These are phyloP conservation scores for Rhizopus sp. DNA, from an alignment of 371 early-diverging fungal genomes.

Conservation along the genomic window DNA sequence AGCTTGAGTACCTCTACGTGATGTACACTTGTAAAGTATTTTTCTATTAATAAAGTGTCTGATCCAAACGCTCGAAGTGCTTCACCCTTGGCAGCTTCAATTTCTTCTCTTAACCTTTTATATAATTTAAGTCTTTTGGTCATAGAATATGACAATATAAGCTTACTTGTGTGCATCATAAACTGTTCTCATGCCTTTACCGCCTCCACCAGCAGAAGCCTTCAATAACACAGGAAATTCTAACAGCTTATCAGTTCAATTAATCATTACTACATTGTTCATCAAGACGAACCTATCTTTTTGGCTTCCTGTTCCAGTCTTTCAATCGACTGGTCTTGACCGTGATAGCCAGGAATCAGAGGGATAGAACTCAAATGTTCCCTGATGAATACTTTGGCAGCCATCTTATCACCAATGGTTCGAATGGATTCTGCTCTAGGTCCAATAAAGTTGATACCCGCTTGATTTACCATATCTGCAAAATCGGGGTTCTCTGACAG, in stretches of 20 bases:
- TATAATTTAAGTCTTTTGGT: slow-evolving; percentile 24
- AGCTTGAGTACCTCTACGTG: slow-evolving; percentile 77
- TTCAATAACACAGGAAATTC: slow-evolving; percentile 89
- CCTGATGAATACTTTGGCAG: slow-evolving; percentile 67
- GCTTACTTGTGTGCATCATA: slow-evolving; percentile 44
- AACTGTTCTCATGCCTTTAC: slow-evolving; percentile 87
- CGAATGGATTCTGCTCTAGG: slow-evolving; percentile 80
- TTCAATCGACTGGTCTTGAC: slow-evolving; percentile 66
- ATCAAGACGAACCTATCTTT: slow-evolving; percentile 40
- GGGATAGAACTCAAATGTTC: slow-evolving; percentile 71
- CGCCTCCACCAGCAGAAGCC: slow-evolving; percentile 92
- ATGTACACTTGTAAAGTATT: slow-evolving; percentile 88
- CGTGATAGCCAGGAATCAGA: slow-evolving; percentile 92
- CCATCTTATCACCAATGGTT: slow-evolving; percentile 94
- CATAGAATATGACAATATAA: not conserved
- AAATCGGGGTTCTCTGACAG: slow-evolving; percentile 82
- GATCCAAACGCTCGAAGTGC: slow-evolving; percentile 90
- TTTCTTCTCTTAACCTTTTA: slow-evolving; percentile 74
- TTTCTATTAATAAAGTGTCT: slow-evolving; percentile 88
- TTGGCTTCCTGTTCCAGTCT: slow-evolving; percentile 56
- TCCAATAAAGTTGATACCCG: slow-evolving; percentile 79
- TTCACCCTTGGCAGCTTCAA: slow-evolving; percentile 84
- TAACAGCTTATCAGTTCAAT: slow-evolving; percentile 29
- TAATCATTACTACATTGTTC: slow-evolving; percentile 20
- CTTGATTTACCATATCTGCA: slow-evolving; percentile 66